Evolutionary conservation across 345 rosid genomes (phyloP).

Genomic region (Gossypium longicalyx): DNA sequence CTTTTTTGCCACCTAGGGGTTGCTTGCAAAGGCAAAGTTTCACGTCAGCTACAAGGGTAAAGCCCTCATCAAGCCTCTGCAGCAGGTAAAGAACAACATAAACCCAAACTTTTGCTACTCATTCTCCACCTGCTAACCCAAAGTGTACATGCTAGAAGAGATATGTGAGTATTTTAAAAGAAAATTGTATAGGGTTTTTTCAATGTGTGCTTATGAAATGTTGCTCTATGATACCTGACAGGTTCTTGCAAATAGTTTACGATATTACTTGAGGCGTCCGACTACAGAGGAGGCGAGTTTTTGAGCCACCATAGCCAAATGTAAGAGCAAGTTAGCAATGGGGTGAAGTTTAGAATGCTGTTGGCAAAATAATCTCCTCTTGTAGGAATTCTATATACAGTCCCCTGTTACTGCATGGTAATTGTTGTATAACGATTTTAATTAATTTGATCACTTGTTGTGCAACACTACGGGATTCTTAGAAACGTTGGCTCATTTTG

Average conservation of each 20-base stretch:
- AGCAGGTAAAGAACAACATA: slow-evolving; percentile 48
- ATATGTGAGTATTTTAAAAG: not conserved
- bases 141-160: not conserved
- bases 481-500: not conserved
- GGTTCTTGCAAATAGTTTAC: slow-evolving; percentile 73
- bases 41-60: slow-evolving; percentile 85
- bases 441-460: not conserved
- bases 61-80: slow-evolving; percentile 87
- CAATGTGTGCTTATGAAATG: not conserved
- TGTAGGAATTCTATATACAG: not conserved
- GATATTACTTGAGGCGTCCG: slow-evolving; percentile 87
- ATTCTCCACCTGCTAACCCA: not conserved
- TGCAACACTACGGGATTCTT: not conserved
- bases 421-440: not conserved
- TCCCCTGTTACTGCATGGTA: not conserved
- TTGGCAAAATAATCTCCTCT: not conserved
- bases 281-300: slow-evolving; percentile 70
- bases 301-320: slow-evolving; percentile 29
- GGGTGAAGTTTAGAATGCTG: not conserved
- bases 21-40: slow-evolving; percentile 93
- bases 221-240: slow-evolving; percentile 24
- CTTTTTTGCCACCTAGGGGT: slow-evolving; percentile 43
- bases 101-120: not conserved
- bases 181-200: no score
- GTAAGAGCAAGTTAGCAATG: not conserved